Percentiles rank a stretch among this genome's conserved stretches.
Evolutionary conservation across 225 moss, liverwort and hornwort species (phyloP).

Genomic region (Bryoerythrophyllum caledonicum): DNA sequence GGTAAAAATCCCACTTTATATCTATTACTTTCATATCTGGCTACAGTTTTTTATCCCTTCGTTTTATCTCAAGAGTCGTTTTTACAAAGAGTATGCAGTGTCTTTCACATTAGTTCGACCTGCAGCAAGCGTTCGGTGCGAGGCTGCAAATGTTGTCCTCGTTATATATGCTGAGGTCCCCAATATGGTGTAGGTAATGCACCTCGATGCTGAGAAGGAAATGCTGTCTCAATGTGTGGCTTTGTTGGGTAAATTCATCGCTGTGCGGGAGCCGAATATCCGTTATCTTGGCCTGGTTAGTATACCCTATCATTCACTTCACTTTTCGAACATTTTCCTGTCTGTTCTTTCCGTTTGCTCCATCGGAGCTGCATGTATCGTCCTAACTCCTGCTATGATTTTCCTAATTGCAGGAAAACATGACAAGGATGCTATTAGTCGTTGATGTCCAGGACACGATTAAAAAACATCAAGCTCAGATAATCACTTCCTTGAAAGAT

Average conservation of each 20-base stretch:
- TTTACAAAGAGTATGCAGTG: background rate
- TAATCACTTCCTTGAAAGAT: slow-evolving; percentile 91
- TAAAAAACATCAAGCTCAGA: slow-evolving; percentile 98
- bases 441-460: slow-evolving; percentile 96
- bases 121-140: background rate
- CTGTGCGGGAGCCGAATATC: slow-evolving; percentile 97
- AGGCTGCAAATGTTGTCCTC: slow-evolving; percentile 9
- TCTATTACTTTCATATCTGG: slow-evolving; percentile 4
- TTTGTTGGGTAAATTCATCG: slow-evolving; percentile 92
- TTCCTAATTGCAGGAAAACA: slow-evolving; percentile 82
- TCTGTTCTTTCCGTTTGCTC: slow-evolving; percentile 7
- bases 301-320: slow-evolving; percentile 16
- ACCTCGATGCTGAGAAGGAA: slow-evolving; percentile 97
- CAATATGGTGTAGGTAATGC: slow-evolving; percentile 77
- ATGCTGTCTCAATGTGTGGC: slow-evolving; percentile 98
- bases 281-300: slow-evolving; percentile 95
- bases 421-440: slow-evolving; percentile 98
- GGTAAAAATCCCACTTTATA: slow-evolving; percentile 45
- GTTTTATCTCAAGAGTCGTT: background rate
- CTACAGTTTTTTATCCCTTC: background rate
- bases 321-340: background rate
- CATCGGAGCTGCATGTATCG: background rate
- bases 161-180: slow-evolving; percentile 16
- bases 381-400: slow-evolving; percentile 16
- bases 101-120: slow-evolving; percentile 3